Conservation (phyloP, 2,329 filamentous ascomycete species). For the Curvularia eragrostidis region DNA sequence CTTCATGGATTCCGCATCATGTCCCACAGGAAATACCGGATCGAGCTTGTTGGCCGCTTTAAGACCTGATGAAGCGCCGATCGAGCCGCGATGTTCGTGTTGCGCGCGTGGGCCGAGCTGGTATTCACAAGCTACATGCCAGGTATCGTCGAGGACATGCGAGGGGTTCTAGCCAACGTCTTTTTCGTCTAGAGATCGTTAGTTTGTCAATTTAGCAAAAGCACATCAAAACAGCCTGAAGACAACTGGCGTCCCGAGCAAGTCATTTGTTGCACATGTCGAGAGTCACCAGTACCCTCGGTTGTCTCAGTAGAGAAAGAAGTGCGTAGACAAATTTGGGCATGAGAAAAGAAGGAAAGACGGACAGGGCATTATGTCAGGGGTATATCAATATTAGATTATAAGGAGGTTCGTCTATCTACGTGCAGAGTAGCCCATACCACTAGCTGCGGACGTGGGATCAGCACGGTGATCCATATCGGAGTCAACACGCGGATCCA, state of each 20-base stretch:
- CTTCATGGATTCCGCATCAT: constrained; percentile 16
- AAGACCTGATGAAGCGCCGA: constrained; percentile 11
- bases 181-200: constrained; percentile 2
- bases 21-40: constrained; percentile 13
- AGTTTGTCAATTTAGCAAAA: background rate
- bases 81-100: constrained; percentile 27
- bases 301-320: constrained; percentile 2
- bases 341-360: constrained; percentile 10
- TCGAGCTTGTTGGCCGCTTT: constrained; percentile 26
- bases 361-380: background rate
- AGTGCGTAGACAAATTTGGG: constrained; percentile 5
- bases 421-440: constrained; percentile 22
- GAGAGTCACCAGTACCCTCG: constrained; percentile 19
- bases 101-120: constrained; percentile 1
- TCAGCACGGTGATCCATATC: constrained; percentile 28
- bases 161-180: constrained; percentile 7
- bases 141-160: constrained; percentile 7
- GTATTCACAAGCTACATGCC: constrained; percentile 4
- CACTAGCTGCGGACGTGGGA: constrained; percentile 22
- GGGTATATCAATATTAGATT: constrained; percentile 27
- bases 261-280: background rate
- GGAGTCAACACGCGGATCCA: constrained; percentile 47
- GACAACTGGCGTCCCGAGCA: background rate
- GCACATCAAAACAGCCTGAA: background rate
- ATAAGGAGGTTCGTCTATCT: constrained; percentile 20